Base-by-base conservation (phyloP, 345 rosid species). In the Heritiera fomes region DNA sequence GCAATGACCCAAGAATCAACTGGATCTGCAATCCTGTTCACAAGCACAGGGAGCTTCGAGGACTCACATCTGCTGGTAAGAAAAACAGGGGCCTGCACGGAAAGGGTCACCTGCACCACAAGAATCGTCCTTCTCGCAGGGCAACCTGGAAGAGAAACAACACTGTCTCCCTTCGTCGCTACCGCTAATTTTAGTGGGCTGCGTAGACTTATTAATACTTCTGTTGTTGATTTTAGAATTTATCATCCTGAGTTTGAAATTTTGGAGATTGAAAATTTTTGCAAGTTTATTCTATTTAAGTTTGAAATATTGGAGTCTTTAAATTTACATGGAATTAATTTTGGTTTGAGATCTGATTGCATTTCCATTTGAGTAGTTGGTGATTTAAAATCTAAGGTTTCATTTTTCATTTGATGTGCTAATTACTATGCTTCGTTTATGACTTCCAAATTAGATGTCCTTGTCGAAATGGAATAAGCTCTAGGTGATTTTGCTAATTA, bases 91-190 rank as follows among this genome's bases (percentile, higher is more conserved):
- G 99, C 68, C 88, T 93, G 0, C 94, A 92, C 1, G 99, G 99
- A 82, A 95, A 84, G 81, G 99, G 99, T 9, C 98, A 92, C 85
- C 64, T 43, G 72, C 81, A 92, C 92, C 98, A 92, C 90, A 95
- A 93, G 89, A 87, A 87, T 14, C 90, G 98, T 1, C 98, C 98
- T 2, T 95, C 98, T 49, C 93, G 98, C 84, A 88, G 98, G 77
- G 96, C 97, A 11, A 95, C 93, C 67, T 95, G 99, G 99, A 95
- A 93, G 93, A 91, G 93, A 14, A 92, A 92, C 91, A 92, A 95
- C 83, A 85, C 92, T 11, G 88, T 95, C 11, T 87, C 91, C 41
- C 99, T 95, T 45, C 96, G 90, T 43, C 96, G 99, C 40, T 93
- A 92, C 83, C 97, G 98, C 75, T 96, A 75, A 91, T 70, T 55